Percentiles rank a stretch among this genome's conserved stretches.
phyloP scores from a whole-genome alignment of 2,329 filamentous ascomycete genomes.

The Davidsoniella neocaledoniae region DNA sequence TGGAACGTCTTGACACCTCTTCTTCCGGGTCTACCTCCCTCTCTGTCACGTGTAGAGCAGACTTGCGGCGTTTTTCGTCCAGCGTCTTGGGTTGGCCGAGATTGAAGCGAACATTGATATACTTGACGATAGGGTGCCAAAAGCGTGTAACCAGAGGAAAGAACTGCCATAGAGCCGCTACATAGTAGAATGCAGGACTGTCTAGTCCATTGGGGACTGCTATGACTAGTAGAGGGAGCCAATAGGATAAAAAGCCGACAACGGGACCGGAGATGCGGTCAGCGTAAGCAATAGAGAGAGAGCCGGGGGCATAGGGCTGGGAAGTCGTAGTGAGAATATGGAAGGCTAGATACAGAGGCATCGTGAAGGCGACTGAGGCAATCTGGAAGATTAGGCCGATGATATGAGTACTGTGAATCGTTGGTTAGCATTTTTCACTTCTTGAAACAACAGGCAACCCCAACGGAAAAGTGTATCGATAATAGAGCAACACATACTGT shows the following conservation, averaged over 20 bases:
- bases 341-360: conserved; percentile 5
- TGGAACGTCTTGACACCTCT: not conserved
- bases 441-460: not conserved
- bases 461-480: not conserved
- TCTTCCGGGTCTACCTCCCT: not conserved
- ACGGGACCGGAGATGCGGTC: not conserved
- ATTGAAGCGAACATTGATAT: not conserved
- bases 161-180: conserved; percentile 8
- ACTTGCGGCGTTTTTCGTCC: too few relatives aligned
- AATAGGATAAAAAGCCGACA: conserved; percentile 2
- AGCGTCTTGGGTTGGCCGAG: too few relatives aligned
- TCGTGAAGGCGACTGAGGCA: not conserved
- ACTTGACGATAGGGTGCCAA: not conserved
- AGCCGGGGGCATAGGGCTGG: not conserved
- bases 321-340: conserved; percentile 2
- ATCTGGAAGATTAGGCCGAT: conserved; percentile 7
- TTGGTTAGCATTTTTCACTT: not conserved
- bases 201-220: not conserved
- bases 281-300: not conserved
- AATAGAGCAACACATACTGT: not conserved
- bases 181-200: not conserved
- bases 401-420: not conserved
- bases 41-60: not conserved
- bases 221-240: not conserved
- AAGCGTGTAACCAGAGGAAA: conserved; percentile 1